Base-by-base conservation (phyloP, 176 grass and related monocot genomes). In the Phragmites australis region DNA sequence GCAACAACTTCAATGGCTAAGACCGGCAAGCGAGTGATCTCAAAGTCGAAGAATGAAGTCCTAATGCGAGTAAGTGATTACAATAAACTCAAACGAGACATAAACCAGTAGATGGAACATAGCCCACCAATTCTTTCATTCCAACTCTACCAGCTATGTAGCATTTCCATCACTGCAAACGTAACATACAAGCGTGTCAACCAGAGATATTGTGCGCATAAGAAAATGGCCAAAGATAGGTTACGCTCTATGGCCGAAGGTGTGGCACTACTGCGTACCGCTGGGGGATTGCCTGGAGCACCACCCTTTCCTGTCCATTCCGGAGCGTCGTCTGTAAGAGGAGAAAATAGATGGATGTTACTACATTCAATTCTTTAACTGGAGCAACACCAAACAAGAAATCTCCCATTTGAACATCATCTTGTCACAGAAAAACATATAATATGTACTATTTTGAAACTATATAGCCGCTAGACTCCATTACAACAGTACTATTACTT, bases 121-220 rank as follows among this genome's bases (percentile, higher is more conserved):
- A 52, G 63, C 8, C 46, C 48, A 40, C 47, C 21, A 27, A 37
- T 30, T 16, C 14, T 37, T 6, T 23, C 63, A 66, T 18, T 48
- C 42, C 43, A n/a, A 34, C 43, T 49, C 57, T 77, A 60, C 41
- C 75, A 63, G 43, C 43, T 77, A 62, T 77, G 26, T 29, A 26
- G n/a, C 32, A 44, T 18, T 32, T 68, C n/a, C 48, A 68, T 68
- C 77, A 55, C 63, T 55, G 16, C 47, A 80, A 80, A 80, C 14
- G 41, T 27, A 68, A 53, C 3, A 37, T 34, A 43, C 9, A 15
- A 29, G 42, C 16, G 31, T 79, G 15, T 56, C 21, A 78, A n/a
- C 30, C 61, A 80, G 8, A 52, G 9, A 18, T 29, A 41, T 26
- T n/a, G 25, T 29, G 23, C 56, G 12, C 53, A 25, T 56, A 15